Evolutionary conservation across 2,329 filamentous ascomycete genomes (phyloP).

Genomic region (Colletotrichum chlorophyti): DNA sequence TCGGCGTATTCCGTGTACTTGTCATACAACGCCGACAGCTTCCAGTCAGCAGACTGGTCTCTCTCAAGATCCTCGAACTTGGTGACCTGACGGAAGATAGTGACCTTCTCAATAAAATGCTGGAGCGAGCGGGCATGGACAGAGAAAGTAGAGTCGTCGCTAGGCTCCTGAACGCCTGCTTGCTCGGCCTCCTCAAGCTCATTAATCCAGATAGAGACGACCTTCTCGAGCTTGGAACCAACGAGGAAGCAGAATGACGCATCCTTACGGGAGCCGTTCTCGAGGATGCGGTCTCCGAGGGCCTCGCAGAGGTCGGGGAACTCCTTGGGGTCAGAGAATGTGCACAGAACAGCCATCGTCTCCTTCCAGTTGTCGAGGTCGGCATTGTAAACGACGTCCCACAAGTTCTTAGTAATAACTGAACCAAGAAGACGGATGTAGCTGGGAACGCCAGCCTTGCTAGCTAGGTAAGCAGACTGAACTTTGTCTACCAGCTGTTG

Average conservation of each 20-base stretch:
- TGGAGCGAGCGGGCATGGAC: constrained; percentile 89
- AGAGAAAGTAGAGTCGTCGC: constrained; percentile 83
- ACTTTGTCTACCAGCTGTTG: constrained; percentile 94
- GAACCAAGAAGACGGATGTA: constrained; percentile 91
- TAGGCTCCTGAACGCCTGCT: constrained; percentile 71
- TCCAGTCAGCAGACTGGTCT: constrained; percentile 79
- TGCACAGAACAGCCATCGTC: constrained; percentile 94
- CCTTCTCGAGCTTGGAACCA: constrained; percentile 96
- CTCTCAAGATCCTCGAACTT: constrained; percentile 86
- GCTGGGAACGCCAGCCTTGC: constrained; percentile 82
- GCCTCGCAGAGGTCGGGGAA: constrained; percentile 96
- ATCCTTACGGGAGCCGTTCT: constrained; percentile 80
- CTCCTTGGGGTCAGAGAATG: constrained; percentile 88
- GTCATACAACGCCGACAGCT: constrained; percentile 84
- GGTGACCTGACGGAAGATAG: constrained; percentile 91
- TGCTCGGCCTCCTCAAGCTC: constrained; percentile 88
- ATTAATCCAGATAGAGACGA: constrained; percentile 90
- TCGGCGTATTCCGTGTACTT: constrained; percentile 98
- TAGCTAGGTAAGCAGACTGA: constrained; percentile 87
- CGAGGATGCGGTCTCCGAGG: constrained; percentile 87
- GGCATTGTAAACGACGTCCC: constrained; percentile 97
- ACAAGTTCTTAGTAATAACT: constrained; percentile 94
- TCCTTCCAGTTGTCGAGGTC: constrained; percentile 95
- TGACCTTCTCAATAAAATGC: constrained; percentile 97
- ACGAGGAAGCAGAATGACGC: constrained; percentile 97